A percentile compares a stretch with the other conserved stretches of the same genome.
These are phyloP conservation scores for Vitis hybrid DNA, from an alignment of 177 flowering plant species.

Conservation along the genomic window DNA sequence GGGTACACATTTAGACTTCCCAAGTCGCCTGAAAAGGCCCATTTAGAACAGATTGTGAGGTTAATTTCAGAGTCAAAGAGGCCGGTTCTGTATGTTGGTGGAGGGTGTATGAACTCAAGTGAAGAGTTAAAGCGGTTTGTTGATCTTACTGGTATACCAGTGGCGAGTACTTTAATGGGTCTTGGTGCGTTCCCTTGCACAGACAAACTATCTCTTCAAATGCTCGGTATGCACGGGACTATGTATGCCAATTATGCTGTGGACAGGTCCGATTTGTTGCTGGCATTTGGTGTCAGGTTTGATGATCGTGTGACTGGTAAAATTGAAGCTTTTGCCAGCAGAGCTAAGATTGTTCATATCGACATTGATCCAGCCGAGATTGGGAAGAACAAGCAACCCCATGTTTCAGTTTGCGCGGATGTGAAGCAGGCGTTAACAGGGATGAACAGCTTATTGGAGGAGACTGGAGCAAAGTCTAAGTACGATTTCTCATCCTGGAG, in stretches of 20 bases:
- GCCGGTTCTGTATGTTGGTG: slow-evolving; percentile 69
- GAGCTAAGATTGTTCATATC: slow-evolving; percentile 84
- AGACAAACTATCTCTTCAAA: slow-evolving; percentile 58
- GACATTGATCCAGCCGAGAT: slow-evolving; percentile 90
- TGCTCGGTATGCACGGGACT: slow-evolving; percentile 97
- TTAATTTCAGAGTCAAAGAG: slow-evolving; percentile 56
- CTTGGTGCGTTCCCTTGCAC: slow-evolving; percentile 53
- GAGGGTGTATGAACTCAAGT: slow-evolving; percentile 70
- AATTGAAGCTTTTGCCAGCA: slow-evolving; percentile 80
- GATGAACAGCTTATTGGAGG: slow-evolving; percentile 55
- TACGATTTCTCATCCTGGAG: slow-evolving; percentile 70
- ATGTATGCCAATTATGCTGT: slow-evolving; percentile 87
- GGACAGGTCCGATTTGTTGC: slow-evolving; percentile 69
- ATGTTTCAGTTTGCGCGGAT: slow-evolving; percentile 73
- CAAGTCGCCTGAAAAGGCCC: slow-evolving; percentile 26
- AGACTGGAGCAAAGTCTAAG: slow-evolving; percentile 20
- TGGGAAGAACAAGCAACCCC: slow-evolving; percentile 87
- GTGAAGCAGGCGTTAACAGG: slow-evolving; percentile 57
- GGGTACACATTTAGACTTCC: slow-evolving; percentile 70
- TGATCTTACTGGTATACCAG: slow-evolving; percentile 70
- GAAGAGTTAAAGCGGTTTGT: slow-evolving; percentile 63
- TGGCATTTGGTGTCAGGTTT: slow-evolving; percentile 88
- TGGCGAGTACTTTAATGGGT: slow-evolving; percentile 78
- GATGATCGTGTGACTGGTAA: slow-evolving; percentile 92
- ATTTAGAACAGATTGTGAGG: slow-evolving; percentile 61